A percentile compares a stretch with the other conserved stretches of the same genome.
phyloP scores from a whole-genome alignment of 2,329 filamentous ascomycete species.

The Microdochium trichocladiopsis region DNA sequence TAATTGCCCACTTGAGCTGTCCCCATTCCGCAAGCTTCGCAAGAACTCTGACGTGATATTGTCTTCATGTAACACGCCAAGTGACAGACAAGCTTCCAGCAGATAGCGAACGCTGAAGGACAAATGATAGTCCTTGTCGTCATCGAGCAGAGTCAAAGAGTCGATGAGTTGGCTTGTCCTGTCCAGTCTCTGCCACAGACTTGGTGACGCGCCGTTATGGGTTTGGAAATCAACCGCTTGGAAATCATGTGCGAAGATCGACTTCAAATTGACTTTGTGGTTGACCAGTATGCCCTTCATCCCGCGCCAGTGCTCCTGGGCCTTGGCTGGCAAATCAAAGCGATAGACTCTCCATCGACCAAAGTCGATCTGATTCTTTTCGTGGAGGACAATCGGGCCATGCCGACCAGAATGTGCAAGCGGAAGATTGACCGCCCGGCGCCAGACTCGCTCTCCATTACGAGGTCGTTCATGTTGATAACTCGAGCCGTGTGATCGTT shows the following conservation, averaged over 20 bases:
- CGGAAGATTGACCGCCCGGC: background rate
- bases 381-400: background rate
- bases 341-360: background rate
- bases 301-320: background rate
- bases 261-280: background rate
- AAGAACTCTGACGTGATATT: conserved; percentile 65
- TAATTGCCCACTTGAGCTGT: conserved; percentile 12
- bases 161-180: background rate
- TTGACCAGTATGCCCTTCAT: background rate
- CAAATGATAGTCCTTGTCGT: conserved; percentile 35
- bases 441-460: background rate
- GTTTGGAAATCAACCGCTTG: conserved; percentile 30
- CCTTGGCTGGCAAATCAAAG: background rate
- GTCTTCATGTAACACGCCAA: conserved; percentile 68
- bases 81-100: conserved; percentile 87
- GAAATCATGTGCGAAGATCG: no score
- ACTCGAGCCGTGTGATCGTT: background rate
- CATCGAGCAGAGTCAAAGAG: conserved; percentile 19
- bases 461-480: background rate
- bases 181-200: conserved; percentile 34
- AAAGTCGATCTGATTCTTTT: background rate
- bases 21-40: conserved; percentile 43
- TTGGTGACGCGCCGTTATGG: conserved; percentile 20
- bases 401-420: no score
- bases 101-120: conserved; percentile 77